Percentiles rank a stretch among this genome's conserved stretches.
These are phyloP conservation scores for Cyathus striatus DNA, from an alignment of 768 basidiomycete species.

Conservation along the genomic window DNA sequence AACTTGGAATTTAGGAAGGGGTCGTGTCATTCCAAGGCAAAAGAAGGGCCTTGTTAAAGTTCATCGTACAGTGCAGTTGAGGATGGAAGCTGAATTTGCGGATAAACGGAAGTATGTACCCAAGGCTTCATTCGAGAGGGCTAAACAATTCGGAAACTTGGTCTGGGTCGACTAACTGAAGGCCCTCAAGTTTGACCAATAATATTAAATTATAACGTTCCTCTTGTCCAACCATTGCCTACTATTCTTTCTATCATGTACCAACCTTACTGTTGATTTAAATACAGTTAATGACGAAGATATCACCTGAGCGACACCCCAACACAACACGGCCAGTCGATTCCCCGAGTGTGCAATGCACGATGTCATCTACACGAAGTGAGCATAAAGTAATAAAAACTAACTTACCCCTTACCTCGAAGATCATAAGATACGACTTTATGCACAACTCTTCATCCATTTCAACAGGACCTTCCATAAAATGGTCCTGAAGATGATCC, in stretches of 20 bases:
- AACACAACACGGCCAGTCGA: constrained; percentile 35
- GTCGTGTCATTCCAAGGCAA: constrained; percentile 37
- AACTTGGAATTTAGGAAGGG: constrained; percentile 25
- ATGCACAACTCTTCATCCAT: constrained; percentile 26
- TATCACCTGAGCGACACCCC: constrained; percentile 34
- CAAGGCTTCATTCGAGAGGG: constrained; percentile 8
- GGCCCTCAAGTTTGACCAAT: too few relatives aligned
- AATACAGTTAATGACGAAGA: too few relatives aligned
- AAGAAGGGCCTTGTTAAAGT: constrained; percentile 36
- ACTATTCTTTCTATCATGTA: too few relatives aligned
- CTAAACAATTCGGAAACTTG: constrained; percentile 14
- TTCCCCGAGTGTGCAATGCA: constrained; percentile 40
- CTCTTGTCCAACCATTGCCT: too few relatives aligned
- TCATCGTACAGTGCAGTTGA: constrained; percentile 45
- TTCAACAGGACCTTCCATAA: constrained; percentile 7
- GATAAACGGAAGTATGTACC: constrained; percentile 24
- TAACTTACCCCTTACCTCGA: constrained; percentile 21
- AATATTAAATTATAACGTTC: too few relatives aligned
- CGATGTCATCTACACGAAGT: constrained; percentile 33
- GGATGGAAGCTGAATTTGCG: constrained; percentile 47
- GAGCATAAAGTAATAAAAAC: neutral
- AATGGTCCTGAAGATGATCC: constrained; percentile 9
- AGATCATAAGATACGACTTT: constrained; percentile 31
- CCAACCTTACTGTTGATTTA: too few relatives aligned
- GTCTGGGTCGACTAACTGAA: constrained; percentile 14